Evolutionary conservation across 805 yeast species (phyloP).

Genomic region (Candida montana): DNA sequence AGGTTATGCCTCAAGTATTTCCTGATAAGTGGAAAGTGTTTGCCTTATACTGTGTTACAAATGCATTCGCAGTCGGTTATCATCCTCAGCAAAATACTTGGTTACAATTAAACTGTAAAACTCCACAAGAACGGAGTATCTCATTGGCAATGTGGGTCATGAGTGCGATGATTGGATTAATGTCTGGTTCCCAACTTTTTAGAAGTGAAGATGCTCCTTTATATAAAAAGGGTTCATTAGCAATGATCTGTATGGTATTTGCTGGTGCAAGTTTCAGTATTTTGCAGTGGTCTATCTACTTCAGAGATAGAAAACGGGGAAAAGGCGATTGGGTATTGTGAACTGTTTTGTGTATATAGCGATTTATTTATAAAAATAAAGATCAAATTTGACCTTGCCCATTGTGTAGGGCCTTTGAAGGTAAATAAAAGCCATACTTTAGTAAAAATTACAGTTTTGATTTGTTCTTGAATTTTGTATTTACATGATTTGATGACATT

Average conservation of each 20-base stretch:
- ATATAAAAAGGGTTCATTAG: slow-evolving; percentile 1
- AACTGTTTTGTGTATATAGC: no score
- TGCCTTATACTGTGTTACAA: background rate
- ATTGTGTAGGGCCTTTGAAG: no score
- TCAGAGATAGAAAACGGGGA: background rate
- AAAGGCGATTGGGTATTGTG: background rate
- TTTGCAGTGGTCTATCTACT: background rate
- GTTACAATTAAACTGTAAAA: slow-evolving; percentile 4
- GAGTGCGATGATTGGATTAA: slow-evolving; percentile 6
- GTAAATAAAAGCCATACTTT: no score
- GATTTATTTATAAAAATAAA: no score
- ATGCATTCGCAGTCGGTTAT: slow-evolving; percentile 7
- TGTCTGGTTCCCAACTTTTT: slow-evolving; percentile 4
- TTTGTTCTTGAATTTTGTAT: no score
- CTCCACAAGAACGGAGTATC: slow-evolving; percentile 5
- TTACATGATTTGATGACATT: no score
- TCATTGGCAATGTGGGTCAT: slow-evolving; percentile 5
- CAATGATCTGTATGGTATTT: slow-evolving; percentile 6
- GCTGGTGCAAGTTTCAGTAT: background rate
- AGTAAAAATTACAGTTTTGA: no score
- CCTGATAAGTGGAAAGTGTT: slow-evolving; percentile 19
- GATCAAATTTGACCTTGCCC: no score
- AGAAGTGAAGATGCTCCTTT: slow-evolving; percentile 3
- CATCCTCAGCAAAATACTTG: slow-evolving; percentile 5
- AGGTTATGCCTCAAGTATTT: background rate